Conservation (phyloP, 2,329 filamentous ascomycete species). For the Lachnellula hyalina region DNA sequence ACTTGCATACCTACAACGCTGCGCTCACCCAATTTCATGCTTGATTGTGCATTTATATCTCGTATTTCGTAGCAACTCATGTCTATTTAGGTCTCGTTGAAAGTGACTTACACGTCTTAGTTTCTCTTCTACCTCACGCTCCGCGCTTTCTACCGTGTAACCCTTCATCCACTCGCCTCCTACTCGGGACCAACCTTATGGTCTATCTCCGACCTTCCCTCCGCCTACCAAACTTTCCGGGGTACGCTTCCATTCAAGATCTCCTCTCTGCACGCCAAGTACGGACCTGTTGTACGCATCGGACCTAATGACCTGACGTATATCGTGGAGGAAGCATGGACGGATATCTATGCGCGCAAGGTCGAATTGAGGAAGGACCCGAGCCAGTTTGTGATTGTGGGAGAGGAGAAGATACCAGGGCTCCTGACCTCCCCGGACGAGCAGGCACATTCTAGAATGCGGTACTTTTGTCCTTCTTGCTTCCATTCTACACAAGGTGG, state of each 20-base stretch:
- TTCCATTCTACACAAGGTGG: not conserved
- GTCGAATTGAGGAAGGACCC: not conserved
- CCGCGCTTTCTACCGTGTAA: conserved; percentile 9
- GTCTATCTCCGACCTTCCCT: conserved; percentile 10
- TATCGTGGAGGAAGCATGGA: conserved; percentile 26
- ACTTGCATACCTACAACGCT: too few species aligned
- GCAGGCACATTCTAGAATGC: conserved; percentile 1
- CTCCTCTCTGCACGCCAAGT: conserved; percentile 36
- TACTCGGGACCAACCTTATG: conserved; percentile 30
- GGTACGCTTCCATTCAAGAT: conserved; percentile 36
- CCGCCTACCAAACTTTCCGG: not conserved
- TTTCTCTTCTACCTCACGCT: not conserved
- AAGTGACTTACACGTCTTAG: not conserved
- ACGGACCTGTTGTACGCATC: conserved; percentile 41
- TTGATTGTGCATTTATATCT: too few species aligned
- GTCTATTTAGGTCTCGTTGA: too few species aligned
- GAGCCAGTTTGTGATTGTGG: not conserved
- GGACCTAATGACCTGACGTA: conserved; percentile 38
- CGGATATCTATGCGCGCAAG: conserved; percentile 15
- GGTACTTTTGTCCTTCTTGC: not conserved
- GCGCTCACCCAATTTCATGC: too few species aligned
- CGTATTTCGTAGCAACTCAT: too few species aligned
- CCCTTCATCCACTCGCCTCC: conserved; percentile 29
- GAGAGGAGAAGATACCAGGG: not conserved
- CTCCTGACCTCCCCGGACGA: conserved; percentile 4